Evolutionary conservation across 108 stramenopile species (phyloP).

Genomic region (Asterionellopsis glacialis): DNA sequence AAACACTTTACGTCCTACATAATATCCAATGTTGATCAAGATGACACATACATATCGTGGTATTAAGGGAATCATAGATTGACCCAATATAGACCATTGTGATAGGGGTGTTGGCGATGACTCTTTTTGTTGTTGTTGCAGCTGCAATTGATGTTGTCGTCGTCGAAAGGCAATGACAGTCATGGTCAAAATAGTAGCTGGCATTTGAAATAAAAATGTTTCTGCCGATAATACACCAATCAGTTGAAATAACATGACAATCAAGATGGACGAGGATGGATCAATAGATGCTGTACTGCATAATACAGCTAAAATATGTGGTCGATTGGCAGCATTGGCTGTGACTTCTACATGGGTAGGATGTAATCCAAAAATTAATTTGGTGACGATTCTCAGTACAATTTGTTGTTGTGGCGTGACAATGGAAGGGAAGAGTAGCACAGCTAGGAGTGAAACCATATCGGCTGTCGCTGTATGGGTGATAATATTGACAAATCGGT

Average conservation of each 20-base stretch:
- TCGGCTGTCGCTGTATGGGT: constrained; percentile 60
- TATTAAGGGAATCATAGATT: constrained; percentile 18
- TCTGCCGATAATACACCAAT: constrained; percentile 60
- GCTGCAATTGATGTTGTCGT: constrained; percentile 1
- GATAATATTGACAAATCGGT: constrained; percentile 67
- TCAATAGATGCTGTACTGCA: constrained; percentile 32
- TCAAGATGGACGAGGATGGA: constrained; percentile 23
- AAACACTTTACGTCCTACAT: constrained; percentile 37
- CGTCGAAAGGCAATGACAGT: constrained; percentile 29
- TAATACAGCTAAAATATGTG: constrained; percentile 67
- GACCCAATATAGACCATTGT: background rate
- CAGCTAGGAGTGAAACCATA: constrained; percentile 46
- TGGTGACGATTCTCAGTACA: constrained; percentile 27
- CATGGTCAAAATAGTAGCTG: constrained; percentile 56
- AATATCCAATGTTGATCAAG: constrained; percentile 22
- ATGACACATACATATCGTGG: background rate
- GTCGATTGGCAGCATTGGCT: constrained; percentile 83
- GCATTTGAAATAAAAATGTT: constrained; percentile 69
- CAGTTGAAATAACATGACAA: constrained; percentile 16
- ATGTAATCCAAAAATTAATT: constrained; percentile 61
- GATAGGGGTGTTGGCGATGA: background rate
- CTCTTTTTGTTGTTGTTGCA: constrained; percentile 4
- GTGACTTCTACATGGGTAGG: constrained; percentile 81
- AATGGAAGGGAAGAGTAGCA: constrained; percentile 23
- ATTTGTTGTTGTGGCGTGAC: constrained; percentile 5